Evolutionary conservation across 176 grass and related monocot genomes (phyloP).

Genomic region (Dactylis glomerata): DNA sequence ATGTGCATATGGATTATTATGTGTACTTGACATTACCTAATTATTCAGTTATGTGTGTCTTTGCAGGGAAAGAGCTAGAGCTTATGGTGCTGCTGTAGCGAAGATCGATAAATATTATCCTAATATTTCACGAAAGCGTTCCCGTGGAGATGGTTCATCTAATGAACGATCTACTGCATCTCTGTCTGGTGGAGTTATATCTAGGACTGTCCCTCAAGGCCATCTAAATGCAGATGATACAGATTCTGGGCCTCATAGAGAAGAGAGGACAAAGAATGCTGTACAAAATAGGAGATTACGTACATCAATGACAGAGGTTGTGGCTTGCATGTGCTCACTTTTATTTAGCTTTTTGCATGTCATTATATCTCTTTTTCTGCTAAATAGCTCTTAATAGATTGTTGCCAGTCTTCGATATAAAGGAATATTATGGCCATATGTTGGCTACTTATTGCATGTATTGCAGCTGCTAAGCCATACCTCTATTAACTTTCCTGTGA

Average conservation of each 20-base stretch:
- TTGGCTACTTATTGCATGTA: background rate
- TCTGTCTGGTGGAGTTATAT: slow-evolving; percentile 44
- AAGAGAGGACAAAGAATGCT: slow-evolving; percentile 60
- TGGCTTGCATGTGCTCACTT: slow-evolving; percentile 27
- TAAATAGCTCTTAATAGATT: slow-evolving; percentile 11
- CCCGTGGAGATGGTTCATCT: slow-evolving; percentile 57
- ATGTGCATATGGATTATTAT: slow-evolving; percentile 21
- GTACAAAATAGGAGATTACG: slow-evolving; percentile 66
- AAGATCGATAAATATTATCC: slow-evolving; percentile 58
- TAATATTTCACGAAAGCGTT: slow-evolving; percentile 57
- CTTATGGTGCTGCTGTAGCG: slow-evolving; percentile 45
- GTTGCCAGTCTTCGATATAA: background rate
- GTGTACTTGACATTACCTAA: slow-evolving; percentile 1
- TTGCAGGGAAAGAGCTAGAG: slow-evolving; percentile 51
- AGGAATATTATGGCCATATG: background rate
- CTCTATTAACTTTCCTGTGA: slow-evolving; percentile 6
- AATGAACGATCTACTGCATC: slow-evolving; percentile 45
- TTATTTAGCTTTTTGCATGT: background rate
- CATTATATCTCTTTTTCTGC: slow-evolving; percentile 9
- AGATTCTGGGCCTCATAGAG: slow-evolving; percentile 63
- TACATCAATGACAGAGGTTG: slow-evolving; percentile 58
- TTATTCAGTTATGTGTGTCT: slow-evolving; percentile 20
- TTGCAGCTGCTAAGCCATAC: background rate
- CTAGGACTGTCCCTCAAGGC: slow-evolving; percentile 43
- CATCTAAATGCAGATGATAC: slow-evolving; percentile 57